These are phyloP conservation scores for Fusarium azukiicola DNA, from an alignment of 2,329 filamentous ascomycete genomes.

Conservation along the genomic window DNA sequence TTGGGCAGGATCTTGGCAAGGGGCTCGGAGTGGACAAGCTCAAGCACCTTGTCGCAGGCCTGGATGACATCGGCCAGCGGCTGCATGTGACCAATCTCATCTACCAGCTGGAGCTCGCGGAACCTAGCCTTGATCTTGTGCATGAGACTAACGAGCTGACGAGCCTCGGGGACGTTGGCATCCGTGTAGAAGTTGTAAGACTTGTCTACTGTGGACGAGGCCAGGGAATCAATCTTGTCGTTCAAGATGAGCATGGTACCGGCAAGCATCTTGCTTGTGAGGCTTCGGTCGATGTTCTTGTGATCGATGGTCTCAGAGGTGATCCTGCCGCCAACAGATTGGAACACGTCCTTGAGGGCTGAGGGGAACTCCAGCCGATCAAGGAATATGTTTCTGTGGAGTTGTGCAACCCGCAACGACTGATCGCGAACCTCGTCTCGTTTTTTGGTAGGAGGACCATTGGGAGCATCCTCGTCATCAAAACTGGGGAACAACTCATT, in stretches of 20 bases:
- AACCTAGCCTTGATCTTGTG: conserved; percentile 87
- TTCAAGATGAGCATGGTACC: conserved; percentile 83
- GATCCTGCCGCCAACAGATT: conserved; percentile 66
- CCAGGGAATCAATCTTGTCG: conserved; percentile 73
- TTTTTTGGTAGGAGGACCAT: conserved; percentile 56
- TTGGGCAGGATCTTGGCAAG: conserved; percentile 92
- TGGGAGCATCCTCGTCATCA: conserved; percentile 74
- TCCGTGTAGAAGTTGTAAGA: conserved; percentile 95
- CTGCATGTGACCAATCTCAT: conserved; percentile 87
- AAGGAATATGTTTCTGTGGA: conserved; percentile 78
- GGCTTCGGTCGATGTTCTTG: conserved; percentile 57
- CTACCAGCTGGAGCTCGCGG: conserved; percentile 82
- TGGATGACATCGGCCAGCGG: conserved; percentile 88
- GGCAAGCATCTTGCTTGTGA: conserved; percentile 80
- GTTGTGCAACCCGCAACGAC: conserved; percentile 79
- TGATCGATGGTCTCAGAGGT: conserved; percentile 54
- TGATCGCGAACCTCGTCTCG: conserved; percentile 72
- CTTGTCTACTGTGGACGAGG: conserved; percentile 62
- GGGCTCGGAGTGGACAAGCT: conserved; percentile 89
- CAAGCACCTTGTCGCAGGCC: conserved; percentile 87
- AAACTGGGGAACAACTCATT: conserved; percentile 91
- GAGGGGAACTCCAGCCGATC: conserved; percentile 63
- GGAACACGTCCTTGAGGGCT: conserved; percentile 69
- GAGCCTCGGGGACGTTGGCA: conserved; percentile 87
- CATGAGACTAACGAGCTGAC: conserved; percentile 85